Conservation (phyloP, 2,329 filamentous ascomycete genomes). For the Aspergillus unguis region DNA sequence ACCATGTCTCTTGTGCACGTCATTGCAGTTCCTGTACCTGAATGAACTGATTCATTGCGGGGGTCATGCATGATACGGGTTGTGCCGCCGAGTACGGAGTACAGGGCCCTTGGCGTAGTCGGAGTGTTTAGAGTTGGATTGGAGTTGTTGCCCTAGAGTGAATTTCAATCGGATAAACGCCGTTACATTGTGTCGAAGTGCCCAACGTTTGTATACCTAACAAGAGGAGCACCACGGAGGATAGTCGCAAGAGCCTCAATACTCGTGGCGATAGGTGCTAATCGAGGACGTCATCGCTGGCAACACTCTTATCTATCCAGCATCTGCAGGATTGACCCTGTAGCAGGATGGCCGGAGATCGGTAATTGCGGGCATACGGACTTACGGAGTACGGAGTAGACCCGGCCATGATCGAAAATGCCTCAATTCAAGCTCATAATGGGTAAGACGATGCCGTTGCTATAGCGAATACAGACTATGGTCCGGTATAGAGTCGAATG, state of each 20-base stretch:
- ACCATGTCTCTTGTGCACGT: background rate
- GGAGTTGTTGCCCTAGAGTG: background rate
- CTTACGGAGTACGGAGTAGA: background rate
- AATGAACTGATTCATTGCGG: background rate
- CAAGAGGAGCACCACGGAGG: background rate
- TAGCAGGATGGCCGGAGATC: background rate
- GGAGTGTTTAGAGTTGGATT: background rate
- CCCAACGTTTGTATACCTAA: background rate
- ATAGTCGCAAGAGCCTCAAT: background rate
- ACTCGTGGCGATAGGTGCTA: background rate
- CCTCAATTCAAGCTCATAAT: no score
- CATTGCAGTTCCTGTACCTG: background rate
- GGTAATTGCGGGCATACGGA: background rate
- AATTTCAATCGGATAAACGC: no score
- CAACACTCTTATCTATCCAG: background rate
- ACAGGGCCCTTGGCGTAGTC: background rate
- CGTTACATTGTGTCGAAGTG: background rate
- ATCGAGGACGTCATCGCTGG: background rate
- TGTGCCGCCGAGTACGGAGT: background rate
- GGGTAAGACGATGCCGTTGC: no score
- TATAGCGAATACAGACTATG: no score
- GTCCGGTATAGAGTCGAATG: no score
- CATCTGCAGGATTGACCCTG: background rate
- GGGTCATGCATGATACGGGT: slow-evolving; percentile 2
- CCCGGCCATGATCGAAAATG: no score